These are phyloP conservation scores for Lagenaria siceraria DNA, from an alignment of 306 rosid genomes.

Conservation along the genomic window DNA sequence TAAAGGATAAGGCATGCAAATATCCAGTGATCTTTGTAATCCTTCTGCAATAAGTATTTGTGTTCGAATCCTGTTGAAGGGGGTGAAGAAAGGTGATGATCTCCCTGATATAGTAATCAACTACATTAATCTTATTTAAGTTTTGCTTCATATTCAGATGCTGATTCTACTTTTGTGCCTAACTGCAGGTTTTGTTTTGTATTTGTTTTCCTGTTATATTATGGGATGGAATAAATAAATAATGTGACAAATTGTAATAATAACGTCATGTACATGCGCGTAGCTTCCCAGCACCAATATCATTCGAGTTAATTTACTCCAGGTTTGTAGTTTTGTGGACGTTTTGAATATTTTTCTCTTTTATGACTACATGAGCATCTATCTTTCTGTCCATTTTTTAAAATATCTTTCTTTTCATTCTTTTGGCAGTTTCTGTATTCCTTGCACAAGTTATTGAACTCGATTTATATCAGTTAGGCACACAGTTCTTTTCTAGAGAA, in stretches of 20 bases:
- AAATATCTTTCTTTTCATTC: background rate
- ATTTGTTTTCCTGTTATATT: background rate
- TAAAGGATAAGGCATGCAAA: background rate
- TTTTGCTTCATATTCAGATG: background rate
- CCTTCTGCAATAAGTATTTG: background rate
- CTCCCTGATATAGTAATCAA: background rate
- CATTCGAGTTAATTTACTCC: background rate
- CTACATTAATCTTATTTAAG: background rate
- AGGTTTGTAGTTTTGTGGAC: background rate
- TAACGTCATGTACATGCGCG: background rate
- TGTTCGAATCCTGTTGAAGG: background rate
- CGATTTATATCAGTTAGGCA: background rate
- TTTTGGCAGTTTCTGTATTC: slow-evolving; percentile 8
- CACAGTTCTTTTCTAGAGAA: background rate
- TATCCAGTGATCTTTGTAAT: background rate
- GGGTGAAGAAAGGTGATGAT: background rate
- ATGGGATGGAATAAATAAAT: background rate
- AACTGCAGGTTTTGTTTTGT: slow-evolving; percentile 1
- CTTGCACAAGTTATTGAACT: background rate
- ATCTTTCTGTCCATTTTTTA: background rate
- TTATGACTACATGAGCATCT: background rate
- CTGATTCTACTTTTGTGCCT: background rate
- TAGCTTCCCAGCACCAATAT: background rate
- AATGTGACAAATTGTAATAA: background rate
- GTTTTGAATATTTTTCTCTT: background rate